Base-by-base conservation (phyloP, 1,284 basidiomycete species). In the Apiotrichum domesticum region DNA sequence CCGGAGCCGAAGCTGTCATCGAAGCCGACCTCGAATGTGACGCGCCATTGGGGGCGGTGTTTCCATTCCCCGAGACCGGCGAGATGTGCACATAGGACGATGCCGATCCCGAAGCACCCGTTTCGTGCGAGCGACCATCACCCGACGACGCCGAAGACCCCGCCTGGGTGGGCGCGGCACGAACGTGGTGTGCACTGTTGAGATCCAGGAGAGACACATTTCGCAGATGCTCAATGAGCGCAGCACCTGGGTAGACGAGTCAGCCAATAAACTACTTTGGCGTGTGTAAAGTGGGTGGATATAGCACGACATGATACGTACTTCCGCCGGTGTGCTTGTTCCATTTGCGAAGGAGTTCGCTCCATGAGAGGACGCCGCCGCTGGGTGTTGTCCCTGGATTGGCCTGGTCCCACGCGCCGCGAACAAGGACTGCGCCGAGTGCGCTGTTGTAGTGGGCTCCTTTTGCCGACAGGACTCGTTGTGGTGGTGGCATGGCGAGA, bases 291-390 rank as follows among this genome's bases (percentile, higher is more conserved):
- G 21, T 21, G 21, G 21, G 21, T 21, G 21, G 21, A 10, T 43
- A 43, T 43, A 9, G 43, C 21, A 39, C 37, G 37, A 39, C 7
- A 39, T 39, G 37, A 7, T 32, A 79, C 75, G 70, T 62, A 74
- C 73, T 69, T n/a, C 73, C 73, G 7, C 73, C 73, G 56, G 86
- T 87, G 67, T 94, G 90, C 68, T 93, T 94, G 67, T 87, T 86
- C 80, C 90, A 92, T 73, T 95, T 94, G 64, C 89, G 81, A 33
- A 92, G 77, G 14, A 92, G 81, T 66, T 91, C 87, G 3, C 82
- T 80, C 91, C 90, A 94, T 10, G 84, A 79, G 35, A 94, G 72
- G 7, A 74, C 67, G 0, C 70, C 64, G 14, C 83, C 85, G 49
- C 84, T 84, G 10, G 81, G 82, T 0, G 83, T 79, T 61, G 82